phyloP scores from a whole-genome alignment of 192 early-diverging fungal species.

The Coemansia sp. region DNA sequence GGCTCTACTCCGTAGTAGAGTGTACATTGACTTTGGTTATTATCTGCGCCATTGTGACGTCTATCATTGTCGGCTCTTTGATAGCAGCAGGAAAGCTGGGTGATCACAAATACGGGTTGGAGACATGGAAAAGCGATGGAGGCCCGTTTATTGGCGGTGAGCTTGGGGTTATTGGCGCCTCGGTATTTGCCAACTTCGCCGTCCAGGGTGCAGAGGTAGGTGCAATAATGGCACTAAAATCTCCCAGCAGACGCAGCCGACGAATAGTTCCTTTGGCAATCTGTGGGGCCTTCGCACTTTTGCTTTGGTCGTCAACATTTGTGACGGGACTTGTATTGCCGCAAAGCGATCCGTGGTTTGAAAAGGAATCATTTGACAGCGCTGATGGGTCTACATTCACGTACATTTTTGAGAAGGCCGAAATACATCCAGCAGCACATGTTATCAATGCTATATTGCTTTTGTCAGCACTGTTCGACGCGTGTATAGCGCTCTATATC shows the following conservation, averaged over 20 bases:
- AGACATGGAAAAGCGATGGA: slow-evolving; percentile 19
- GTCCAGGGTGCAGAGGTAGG: slow-evolving; percentile 15
- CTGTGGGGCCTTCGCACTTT: slow-evolving; percentile 4
- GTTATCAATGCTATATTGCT: slow-evolving; percentile 21
- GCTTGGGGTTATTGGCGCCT: slow-evolving; percentile 17
- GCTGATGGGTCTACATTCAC: slow-evolving; percentile 14
- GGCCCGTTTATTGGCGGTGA: slow-evolving; percentile 17
- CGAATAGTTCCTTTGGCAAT: slow-evolving; percentile 8
- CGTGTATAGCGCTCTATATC: slow-evolving; percentile 17
- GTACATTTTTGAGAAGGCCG: slow-evolving; percentile 19
- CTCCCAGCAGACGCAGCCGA: slow-evolving; percentile 8
- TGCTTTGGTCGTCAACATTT: slow-evolving; percentile 20
- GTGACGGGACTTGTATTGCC: slow-evolving; percentile 21
- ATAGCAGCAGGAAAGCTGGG: slow-evolving; percentile 22
- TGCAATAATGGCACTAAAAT: slow-evolving; percentile 15
- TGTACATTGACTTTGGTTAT: slow-evolving; percentile 12
- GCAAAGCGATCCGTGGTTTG: slow-evolving; percentile 8
- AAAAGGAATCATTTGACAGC: slow-evolving; percentile 1
- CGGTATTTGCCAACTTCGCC: slow-evolving; percentile 19
- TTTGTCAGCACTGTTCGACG: slow-evolving; percentile 13
- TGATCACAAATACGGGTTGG: slow-evolving; percentile 20
- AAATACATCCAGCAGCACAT: slow-evolving; percentile 13
- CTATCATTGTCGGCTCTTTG: slow-evolving; percentile 16
- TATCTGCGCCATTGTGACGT: slow-evolving; percentile 13
- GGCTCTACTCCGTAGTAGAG: slow-evolving; percentile 15